These are phyloP conservation scores for Pseudoturritis turrita DNA, from an alignment of 345 rosid genomes.

Conservation along the genomic window DNA sequence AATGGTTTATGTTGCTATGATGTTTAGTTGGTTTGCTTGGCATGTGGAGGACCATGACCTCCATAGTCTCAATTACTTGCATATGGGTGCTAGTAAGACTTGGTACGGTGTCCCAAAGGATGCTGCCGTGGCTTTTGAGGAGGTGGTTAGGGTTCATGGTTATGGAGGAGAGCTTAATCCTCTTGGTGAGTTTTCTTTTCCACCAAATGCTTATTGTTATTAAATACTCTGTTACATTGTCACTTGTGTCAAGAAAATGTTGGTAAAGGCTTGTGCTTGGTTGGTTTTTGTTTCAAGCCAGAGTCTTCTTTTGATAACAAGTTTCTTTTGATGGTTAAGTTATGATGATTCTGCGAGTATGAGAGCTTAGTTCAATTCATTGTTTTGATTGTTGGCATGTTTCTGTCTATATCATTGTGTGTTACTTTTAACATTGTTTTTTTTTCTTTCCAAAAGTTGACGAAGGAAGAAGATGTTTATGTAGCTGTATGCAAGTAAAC, in stretches of 20 bases:
- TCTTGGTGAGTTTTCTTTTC: conserved; percentile 30
- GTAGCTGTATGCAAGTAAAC: not conserved
- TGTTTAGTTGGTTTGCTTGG: conserved; percentile 99
- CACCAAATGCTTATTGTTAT: not conserved
- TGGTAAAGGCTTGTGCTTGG: not conserved
- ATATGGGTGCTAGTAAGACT: conserved; percentile 91
- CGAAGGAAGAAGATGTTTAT: not conserved
- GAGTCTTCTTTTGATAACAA: not conserved
- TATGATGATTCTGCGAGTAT: not conserved
- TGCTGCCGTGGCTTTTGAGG: conserved; percentile 92
- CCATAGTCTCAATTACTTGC: conserved; percentile 97
- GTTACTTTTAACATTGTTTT: not conserved
- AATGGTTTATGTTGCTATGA: conserved; percentile 92
- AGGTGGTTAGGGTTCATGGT: conserved; percentile 91
- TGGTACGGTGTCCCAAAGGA: conserved; percentile 98
- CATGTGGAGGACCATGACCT: conserved; percentile 98
- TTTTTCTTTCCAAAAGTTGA: not conserved
- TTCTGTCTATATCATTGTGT: not conserved
- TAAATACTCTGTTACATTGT: conserved; percentile 1
- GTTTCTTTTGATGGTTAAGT: not conserved
- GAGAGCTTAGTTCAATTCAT: not conserved
- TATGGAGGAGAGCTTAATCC: conserved; percentile 95
- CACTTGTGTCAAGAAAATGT: conserved; percentile 1
- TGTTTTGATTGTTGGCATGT: not conserved
- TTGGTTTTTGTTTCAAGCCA: not conserved